Evolutionary conservation across 2,329 filamentous ascomycete species (phyloP).

Genomic region (Coniochaeta prunicola): DNA sequence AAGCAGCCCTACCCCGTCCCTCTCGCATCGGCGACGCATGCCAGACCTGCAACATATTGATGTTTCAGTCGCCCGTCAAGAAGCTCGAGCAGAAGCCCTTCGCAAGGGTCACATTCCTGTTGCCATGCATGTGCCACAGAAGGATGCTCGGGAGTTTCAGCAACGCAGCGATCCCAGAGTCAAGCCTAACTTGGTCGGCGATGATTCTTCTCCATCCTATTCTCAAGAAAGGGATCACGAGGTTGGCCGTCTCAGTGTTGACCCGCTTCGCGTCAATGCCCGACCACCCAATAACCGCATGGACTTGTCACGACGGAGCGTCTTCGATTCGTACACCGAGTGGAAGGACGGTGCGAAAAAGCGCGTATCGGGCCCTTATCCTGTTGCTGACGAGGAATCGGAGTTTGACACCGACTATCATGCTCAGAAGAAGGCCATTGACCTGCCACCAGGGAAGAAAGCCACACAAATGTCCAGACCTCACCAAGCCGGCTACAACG

Average conservation of each 20-base stretch:
- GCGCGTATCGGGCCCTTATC: background rate
- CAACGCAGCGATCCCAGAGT: background rate
- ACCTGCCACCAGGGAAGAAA: background rate
- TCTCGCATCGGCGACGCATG: background rate
- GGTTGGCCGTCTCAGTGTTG: constrained; percentile 10
- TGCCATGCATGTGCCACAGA: constrained; percentile 8
- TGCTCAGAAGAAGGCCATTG: constrained; percentile 1
- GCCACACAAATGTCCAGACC: background rate
- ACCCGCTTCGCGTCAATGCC: constrained; percentile 19
- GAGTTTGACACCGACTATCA: background rate
- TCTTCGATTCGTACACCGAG: constrained; percentile 9
- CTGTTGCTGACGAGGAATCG: background rate
- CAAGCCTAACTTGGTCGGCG: constrained; percentile 3
- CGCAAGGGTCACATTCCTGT: constrained; percentile 1
- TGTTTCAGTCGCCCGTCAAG: background rate
- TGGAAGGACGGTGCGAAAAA: background rate
- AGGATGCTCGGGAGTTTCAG: background rate
- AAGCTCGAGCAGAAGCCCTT: background rate
- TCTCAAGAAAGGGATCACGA: constrained; percentile 9
- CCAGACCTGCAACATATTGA: background rate
- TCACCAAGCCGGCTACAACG: background rate
- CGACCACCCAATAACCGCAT: background rate
- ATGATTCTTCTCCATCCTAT: constrained; percentile 22
- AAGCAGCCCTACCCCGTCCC: background rate
- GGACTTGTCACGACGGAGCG: constrained; percentile 4